phyloP scores from a whole-genome alignment of 75 land plant species.

The Isoetes taiwanensis region DNA sequence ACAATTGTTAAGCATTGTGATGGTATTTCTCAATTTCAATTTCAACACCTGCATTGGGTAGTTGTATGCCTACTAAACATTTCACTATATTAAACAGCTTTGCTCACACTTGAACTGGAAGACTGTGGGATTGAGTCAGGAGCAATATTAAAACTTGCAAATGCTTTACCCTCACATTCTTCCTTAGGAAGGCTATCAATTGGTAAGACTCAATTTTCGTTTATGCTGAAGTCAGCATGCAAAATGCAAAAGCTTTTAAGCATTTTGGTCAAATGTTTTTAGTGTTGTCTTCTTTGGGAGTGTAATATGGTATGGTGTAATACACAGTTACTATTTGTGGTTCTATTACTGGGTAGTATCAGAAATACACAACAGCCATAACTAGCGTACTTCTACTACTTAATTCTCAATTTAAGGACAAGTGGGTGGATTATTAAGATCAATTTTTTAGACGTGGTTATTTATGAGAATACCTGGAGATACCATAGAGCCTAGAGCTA shows the following conservation, averaged over 20 bases:
- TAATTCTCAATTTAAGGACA: too few species aligned
- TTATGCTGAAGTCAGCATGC: neutral
- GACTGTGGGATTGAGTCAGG: conserved; percentile 73
- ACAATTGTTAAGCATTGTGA: conserved; percentile 50
- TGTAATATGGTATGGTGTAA: too few species aligned
- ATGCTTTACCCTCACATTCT: conserved; percentile 36
- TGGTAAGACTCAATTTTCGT: conserved; percentile 25
- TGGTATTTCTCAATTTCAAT: conserved; percentile 32
- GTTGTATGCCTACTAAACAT: neutral
- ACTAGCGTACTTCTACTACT: neutral
- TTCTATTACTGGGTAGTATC: neutral
- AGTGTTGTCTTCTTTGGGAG: neutral
- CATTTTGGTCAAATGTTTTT: neutral
- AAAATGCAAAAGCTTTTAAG: neutral
- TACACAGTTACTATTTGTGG: neutral
- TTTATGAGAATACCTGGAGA: too few species aligned
- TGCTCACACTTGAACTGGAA: conserved; percentile 65
- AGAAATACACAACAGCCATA: neutral
- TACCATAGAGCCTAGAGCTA: too few species aligned
- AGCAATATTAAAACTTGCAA: conserved; percentile 52
- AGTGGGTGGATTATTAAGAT: too few species aligned
- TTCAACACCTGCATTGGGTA: neutral
- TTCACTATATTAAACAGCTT: conserved; percentile 23
- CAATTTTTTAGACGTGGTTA: too few species aligned
- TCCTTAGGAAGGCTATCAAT: conserved; percentile 46